Evolutionary conservation across 768 basidiomycete genomes (phyloP).

Genomic region (Lactarius deliciosus): DNA sequence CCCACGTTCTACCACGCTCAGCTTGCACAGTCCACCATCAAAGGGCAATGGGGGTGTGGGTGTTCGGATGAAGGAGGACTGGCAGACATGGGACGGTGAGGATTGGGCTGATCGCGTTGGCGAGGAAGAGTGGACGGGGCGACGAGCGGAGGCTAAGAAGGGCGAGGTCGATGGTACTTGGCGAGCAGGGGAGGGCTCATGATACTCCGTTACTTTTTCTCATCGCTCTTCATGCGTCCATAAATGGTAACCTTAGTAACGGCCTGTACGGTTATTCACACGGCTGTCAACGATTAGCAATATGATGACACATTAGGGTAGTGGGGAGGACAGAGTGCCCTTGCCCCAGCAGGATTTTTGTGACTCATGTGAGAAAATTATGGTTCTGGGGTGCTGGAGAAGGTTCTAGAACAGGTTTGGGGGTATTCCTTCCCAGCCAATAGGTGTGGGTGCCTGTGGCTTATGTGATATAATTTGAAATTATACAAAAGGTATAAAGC

Average conservation of each 20-base stretch:
- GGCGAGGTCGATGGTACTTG: constrained; percentile 36
- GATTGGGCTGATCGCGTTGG: constrained; percentile 53
- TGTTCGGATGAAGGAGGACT: constrained; percentile 36
- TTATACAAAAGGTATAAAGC: constrained; percentile 1
- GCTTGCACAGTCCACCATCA: constrained; percentile 22
- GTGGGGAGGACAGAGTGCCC: too few relatives aligned
- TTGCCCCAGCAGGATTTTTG: not conserved
- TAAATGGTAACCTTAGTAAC: too few relatives aligned
- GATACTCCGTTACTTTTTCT: not conserved
- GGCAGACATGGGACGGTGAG: constrained; percentile 47
- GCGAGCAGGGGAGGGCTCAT: constrained; percentile 18
- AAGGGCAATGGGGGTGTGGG: constrained; percentile 14
- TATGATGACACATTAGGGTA: not conserved
- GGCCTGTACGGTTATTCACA: not conserved
- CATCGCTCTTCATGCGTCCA: not conserved
- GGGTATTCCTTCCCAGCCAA: not conserved
- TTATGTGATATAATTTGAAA: constrained; percentile 18
- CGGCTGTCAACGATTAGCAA: not conserved
- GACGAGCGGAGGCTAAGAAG: constrained; percentile 42
- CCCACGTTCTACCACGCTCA: constrained; percentile 29
- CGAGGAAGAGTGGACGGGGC: constrained; percentile 50
- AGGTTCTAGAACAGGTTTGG: not conserved
- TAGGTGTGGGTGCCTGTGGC: not conserved
- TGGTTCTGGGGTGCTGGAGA: not conserved
- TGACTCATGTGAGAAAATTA: constrained; percentile 1